Base-by-base conservation (phyloP, 345 rosid genomes). In the Garcia nutans region DNA sequence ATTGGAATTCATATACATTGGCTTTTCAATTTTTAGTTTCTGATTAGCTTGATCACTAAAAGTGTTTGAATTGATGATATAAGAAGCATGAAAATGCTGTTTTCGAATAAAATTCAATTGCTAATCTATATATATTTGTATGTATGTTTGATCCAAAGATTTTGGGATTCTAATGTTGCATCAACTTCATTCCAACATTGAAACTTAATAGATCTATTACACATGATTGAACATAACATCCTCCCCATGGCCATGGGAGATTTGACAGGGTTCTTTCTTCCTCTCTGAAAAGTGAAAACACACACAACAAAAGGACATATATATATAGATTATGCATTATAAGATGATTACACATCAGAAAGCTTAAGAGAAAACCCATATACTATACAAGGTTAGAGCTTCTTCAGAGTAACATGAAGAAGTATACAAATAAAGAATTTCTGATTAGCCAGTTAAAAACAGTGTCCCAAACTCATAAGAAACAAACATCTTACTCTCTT, bases 401-500 rank as follows among this genome's bases (percentile, higher is more conserved):
- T 80, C 80, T 74, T 72, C 75, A 37, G 52, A 56, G 72, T 62
- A 56, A 79, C 70, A 73, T 64, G 76, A 77, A 90, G 80, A 85
- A 47, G 86, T 77, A 74, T 75, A n/a, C n/a, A 69, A 87, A 85
- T 86, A 72, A 92, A 90, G 70, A 78, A 89, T 88, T 85, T 81
- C 76, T 84, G 83, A 71, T 82, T 84, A 88, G 83, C 88, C 92
- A 58, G 82, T 84, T 79, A 82, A 75, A 79, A 74, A 49, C 68
- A 79, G 55, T 74, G 73, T 83, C 77, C 86, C 92, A 41, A 76
- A 73, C 70, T 78, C 87, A 56, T 77, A 87, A 50, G 91, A 83
- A 73, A 80, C 83, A 83, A 87, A 62, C 88, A 84, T 77, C 88
- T 86, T 92, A 80, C 84, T 70, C 75, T 85, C 88, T 78, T 89